Conservation (phyloP, 768 basidiomycete genomes). For the Auricularia cornea region DNA sequence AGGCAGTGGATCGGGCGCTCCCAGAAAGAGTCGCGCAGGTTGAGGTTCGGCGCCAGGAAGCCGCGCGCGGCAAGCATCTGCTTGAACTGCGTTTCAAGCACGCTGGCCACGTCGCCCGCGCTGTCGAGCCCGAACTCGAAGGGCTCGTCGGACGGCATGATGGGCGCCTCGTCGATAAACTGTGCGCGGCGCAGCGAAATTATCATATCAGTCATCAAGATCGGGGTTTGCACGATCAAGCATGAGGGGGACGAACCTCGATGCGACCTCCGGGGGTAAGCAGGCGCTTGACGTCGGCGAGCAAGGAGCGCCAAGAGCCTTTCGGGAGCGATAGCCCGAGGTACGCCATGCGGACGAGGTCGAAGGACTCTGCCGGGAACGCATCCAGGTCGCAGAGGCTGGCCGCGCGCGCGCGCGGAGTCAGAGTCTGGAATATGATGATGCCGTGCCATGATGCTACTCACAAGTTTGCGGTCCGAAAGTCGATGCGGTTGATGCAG, state of each 20-base stretch:
- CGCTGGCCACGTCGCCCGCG: neutral
- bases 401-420: conserved; percentile 2
- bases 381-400: conserved; percentile 37
- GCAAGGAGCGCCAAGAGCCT: conserved; percentile 48
- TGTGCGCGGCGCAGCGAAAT: neutral
- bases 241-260: conserved; percentile 36
- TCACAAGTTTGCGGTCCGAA: conserved; percentile 62
- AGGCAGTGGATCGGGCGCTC: neutral
- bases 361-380: conserved; percentile 54
- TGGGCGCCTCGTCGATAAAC: conserved; percentile 1
- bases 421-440: neutral
- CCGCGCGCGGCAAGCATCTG: neutral
- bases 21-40: neutral
- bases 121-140: neutral
- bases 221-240: neutral
- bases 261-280: conserved; percentile 52
- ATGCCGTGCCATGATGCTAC: conserved; percentile 19
- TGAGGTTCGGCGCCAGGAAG: neutral
- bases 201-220: no score
- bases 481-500: conserved; percentile 26
- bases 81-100: neutral
- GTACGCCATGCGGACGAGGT: conserved; percentile 68
- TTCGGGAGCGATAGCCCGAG: conserved; percentile 53
- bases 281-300: conserved; percentile 56
- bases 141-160: neutral